These are phyloP conservation scores for Oryza meridionalis DNA, from an alignment of 176 grass and related monocot genomes.

Conservation along the genomic window DNA sequence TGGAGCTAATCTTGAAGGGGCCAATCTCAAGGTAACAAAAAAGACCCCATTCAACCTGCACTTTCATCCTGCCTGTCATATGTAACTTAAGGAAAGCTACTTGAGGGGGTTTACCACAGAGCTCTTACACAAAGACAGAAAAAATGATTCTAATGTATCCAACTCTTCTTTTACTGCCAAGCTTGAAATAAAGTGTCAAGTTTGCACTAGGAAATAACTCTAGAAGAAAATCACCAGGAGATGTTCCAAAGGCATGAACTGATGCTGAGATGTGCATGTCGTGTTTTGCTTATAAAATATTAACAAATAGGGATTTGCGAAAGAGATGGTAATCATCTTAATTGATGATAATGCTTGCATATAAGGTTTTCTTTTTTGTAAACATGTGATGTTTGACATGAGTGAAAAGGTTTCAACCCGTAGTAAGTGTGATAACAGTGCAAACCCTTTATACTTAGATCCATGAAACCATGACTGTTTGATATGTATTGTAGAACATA, in stretches of 20 bases:
- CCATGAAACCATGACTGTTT: background rate
- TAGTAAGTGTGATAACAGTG: background rate
- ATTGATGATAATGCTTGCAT: background rate
- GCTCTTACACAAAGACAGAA: background rate
- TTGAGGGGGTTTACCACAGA: background rate
- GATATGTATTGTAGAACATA: background rate
- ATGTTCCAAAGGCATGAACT: background rate
- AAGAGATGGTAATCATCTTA: background rate
- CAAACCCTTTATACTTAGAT: conserved; percentile 2
- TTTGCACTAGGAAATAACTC: background rate
- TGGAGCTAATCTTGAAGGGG: conserved; percentile 95
- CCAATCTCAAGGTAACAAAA: conserved; percentile 87
- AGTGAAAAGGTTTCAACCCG: conserved; percentile 10
- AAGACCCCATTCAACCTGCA: conserved; percentile 12
- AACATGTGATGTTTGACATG: background rate
- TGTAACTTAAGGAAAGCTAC: background rate
- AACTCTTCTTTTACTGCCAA: background rate
- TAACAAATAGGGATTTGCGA: background rate
- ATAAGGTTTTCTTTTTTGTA: background rate
- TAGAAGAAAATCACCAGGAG: background rate
- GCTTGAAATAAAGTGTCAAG: conserved; percentile 15
- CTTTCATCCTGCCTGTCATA: background rate
- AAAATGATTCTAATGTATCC: background rate
- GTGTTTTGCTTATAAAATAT: conserved; percentile 2
- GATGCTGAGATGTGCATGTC: background rate